phyloP scores from a whole-genome alignment of 2,329 filamentous ascomycete species.

The Diplodia intermedia region DNA sequence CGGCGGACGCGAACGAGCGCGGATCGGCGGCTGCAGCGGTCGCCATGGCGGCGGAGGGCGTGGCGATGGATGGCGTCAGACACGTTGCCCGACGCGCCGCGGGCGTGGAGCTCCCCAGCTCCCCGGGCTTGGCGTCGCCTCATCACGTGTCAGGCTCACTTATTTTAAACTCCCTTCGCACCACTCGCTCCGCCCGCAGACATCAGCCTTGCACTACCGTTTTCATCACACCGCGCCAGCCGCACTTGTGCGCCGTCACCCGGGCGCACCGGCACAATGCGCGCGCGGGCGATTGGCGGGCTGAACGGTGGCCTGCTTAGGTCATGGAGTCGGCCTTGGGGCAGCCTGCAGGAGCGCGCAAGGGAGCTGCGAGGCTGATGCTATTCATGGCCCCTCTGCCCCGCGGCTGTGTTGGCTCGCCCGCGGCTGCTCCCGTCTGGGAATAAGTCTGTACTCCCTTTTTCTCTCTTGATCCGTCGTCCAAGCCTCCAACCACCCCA shows the following conservation, averaged over 20 bases:
- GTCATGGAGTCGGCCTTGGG: slow-evolving; percentile 24
- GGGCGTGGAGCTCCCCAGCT: neutral
- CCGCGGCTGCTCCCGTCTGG: neutral
- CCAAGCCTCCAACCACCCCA: neutral
- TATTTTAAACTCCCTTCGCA: neutral
- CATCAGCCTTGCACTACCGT: slow-evolving; percentile 20
- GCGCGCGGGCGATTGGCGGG: neutral
- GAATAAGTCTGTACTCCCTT: slow-evolving; percentile 1
- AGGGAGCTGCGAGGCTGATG: slow-evolving; percentile 10
- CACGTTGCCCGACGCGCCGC: slow-evolving; percentile 23
- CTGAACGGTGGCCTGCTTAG: neutral
- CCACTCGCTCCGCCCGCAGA: neutral
- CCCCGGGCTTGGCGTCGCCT: neutral
- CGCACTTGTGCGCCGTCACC: neutral
- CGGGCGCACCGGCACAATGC: neutral
- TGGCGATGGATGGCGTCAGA: slow-evolving; percentile 10
- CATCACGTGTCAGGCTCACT: slow-evolving; percentile 8
- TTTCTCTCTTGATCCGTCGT: neutral
- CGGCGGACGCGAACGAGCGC: slow-evolving; percentile 64
- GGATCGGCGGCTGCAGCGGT: slow-evolving; percentile 62
- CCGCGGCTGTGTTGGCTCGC: slow-evolving; percentile 13
- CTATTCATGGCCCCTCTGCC: slow-evolving; percentile 17
- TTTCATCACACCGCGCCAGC: slow-evolving; percentile 6
- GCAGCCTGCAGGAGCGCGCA: slow-evolving; percentile 20
- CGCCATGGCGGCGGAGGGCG: slow-evolving; percentile 48